A percentile compares a stretch with the other conserved stretches of the same genome.
phyloP scores from a whole-genome alignment of 805 yeast genomes.

The Nakazawaea populi region DNA sequence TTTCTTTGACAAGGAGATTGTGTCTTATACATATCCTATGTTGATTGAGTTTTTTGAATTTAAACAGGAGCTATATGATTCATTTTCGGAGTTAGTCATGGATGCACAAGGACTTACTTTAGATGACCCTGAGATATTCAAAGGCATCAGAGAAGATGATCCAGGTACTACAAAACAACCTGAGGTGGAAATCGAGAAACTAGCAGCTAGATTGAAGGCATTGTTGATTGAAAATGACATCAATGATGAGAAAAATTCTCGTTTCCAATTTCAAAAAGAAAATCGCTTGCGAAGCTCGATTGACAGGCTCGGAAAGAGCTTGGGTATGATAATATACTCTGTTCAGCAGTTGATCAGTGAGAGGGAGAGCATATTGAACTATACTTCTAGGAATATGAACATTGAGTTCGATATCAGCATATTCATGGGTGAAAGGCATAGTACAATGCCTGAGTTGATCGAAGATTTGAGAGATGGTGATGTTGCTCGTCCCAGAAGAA shows the following conservation, averaged over 20 bases:
- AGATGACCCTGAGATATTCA: slow-evolving; percentile 71
- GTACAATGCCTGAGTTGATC: slow-evolving; percentile 30
- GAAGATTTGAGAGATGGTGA: slow-evolving; percentile 21
- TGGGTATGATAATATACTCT: slow-evolving; percentile 30
- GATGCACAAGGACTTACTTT: slow-evolving; percentile 65
- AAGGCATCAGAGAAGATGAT: slow-evolving; percentile 55
- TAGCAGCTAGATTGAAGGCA: slow-evolving; percentile 40
- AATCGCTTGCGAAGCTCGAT: slow-evolving; percentile 33
- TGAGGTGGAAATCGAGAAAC: slow-evolving; percentile 39
- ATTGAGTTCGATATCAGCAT: slow-evolving; percentile 60
- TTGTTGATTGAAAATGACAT: slow-evolving; percentile 42
- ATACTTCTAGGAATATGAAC: slow-evolving; percentile 74
- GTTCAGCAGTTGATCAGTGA: slow-evolving; percentile 62
- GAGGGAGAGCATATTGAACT: slow-evolving; percentile 62
- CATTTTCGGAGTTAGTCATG: slow-evolving; percentile 52
- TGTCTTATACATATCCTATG: slow-evolving; percentile 34
- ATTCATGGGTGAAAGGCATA: slow-evolving; percentile 39
- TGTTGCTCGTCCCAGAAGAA: slow-evolving; percentile 29
- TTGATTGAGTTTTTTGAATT: slow-evolving; percentile 67
- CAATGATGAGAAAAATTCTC: slow-evolving; percentile 29
- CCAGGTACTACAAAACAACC: slow-evolving; percentile 34
- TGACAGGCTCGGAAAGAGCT: slow-evolving; percentile 26
- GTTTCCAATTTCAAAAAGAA: slow-evolving; percentile 27
- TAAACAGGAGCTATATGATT: slow-evolving; percentile 68
- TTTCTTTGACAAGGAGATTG: slow-evolving; percentile 15